These are phyloP conservation scores for Priceomyces medius DNA, from an alignment of 805 yeast genomes.

Conservation along the genomic window DNA sequence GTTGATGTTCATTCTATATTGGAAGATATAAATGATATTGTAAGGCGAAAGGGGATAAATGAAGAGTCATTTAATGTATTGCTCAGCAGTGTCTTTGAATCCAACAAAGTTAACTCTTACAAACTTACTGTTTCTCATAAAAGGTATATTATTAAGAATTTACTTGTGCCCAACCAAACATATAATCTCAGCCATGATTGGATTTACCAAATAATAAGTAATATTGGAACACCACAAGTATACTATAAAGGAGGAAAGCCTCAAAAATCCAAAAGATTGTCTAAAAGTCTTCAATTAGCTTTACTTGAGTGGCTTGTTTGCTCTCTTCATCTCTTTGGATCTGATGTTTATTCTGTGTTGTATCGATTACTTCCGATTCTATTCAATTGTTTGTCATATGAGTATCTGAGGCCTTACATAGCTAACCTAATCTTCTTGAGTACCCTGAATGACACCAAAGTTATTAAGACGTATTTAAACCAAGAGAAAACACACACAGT, in stretches of 20 bases:
- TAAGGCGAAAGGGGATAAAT: conserved; percentile 9
- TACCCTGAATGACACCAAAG: conserved; percentile 13
- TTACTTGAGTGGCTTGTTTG: conserved; percentile 24
- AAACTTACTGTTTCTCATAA: conserved; percentile 10
- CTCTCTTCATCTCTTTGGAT: conserved; percentile 17
- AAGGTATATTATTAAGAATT: conserved; percentile 10
- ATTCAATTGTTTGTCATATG: conserved; percentile 21
- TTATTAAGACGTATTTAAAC: conserved; percentile 11
- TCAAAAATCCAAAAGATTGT: conserved; percentile 13
- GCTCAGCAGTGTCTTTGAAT: conserved; percentile 12
- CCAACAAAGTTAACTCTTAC: conserved; percentile 3
- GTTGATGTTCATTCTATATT: neutral
- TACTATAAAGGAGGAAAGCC: conserved; percentile 14
- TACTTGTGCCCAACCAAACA: conserved; percentile 9
- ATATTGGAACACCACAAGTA: conserved; percentile 15
- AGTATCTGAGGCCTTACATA: conserved; percentile 22
- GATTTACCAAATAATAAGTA: conserved; percentile 11
- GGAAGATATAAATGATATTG: neutral
- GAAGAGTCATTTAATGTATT: conserved; percentile 7
- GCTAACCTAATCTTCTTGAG: conserved; percentile 20
- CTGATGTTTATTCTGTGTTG: conserved; percentile 10
- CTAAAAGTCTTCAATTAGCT: conserved; percentile 15
- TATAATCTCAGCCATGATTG: conserved; percentile 4
- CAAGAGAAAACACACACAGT: conserved; percentile 8
- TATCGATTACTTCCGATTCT: conserved; percentile 16